Conservation (phyloP, 2,329 filamentous ascomycete genomes). For the Xylaria sp. region DNA sequence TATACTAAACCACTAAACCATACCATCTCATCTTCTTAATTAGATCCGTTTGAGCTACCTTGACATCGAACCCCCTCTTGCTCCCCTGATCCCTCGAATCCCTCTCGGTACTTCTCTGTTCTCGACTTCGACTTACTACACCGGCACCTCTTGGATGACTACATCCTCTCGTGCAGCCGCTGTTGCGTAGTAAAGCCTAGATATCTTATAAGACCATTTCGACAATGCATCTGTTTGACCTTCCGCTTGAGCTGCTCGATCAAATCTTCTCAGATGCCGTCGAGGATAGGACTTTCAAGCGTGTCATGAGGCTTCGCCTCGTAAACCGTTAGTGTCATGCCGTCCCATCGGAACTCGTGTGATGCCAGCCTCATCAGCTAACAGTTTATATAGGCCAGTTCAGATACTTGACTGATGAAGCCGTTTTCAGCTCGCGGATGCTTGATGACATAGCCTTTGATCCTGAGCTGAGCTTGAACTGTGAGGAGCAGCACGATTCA, state of each 20-base stretch:
- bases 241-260: constrained; percentile 38
- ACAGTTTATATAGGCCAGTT: constrained; percentile 33
- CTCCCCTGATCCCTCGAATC: neutral
- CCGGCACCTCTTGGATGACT: constrained; percentile 1
- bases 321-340: constrained; percentile 34
- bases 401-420: constrained; percentile 37
- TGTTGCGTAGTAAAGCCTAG: neutral
- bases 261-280: constrained; percentile 38
- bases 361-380: constrained; percentile 9
- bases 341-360: neutral
- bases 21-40: neutral
- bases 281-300: constrained; percentile 38
- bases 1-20: neutral
- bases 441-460: constrained; percentile 38
- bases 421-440: constrained; percentile 37
- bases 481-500: constrained; percentile 34
- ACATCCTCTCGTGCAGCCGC: constrained; percentile 11
- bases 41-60: neutral
- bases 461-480: constrained; percentile 25
- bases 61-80: neutral
- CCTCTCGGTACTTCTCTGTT: neutral
- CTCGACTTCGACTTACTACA: constrained; percentile 23
- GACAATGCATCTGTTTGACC: constrained; percentile 35
- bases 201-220: neutral
- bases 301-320: constrained; percentile 39